Evolutionary conservation across 345 rosid genomes (phyloP), one percentile per base, ranked within the genome.

Genomic region (Brassica nigra): DNA sequence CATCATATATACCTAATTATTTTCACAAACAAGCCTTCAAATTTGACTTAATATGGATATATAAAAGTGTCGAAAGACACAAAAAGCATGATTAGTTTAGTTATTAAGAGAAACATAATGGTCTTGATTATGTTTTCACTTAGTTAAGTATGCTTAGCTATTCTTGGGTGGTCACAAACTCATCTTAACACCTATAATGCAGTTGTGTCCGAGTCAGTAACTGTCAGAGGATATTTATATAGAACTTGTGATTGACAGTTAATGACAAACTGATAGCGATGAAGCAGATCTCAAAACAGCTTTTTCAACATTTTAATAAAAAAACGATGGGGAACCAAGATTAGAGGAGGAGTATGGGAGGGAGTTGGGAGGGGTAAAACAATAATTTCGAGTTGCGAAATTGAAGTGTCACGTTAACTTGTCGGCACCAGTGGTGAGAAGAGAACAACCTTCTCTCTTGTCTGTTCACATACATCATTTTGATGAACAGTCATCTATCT

Each of bases 351-450:
- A 65, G 39, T 6, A n/a, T 16, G 81, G 68, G 23, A 66, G 55
- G 66, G 31, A 28, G 42, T 16, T 18, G 34, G 1, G 76, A 73
- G 78, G 82, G 83, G 83, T 74, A 74, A 74, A 80, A 80, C 6
- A 62, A 73, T 74, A 80, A 80, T 80, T 80, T 68, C 23, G 61
- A 12, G 29, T 16, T 20, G 31, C 2, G 31, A 44, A 44, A 73
- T 55, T 42, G 78, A 74, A 80, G 71, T 80, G 83, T 65, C 83
- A 80, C 78, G 79, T 80, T 80, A 62, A 52, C 65, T 66, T 80
- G 83, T 80, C 83, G 83, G 79, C 75, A 74, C 66, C 18, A 69
- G 83, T 74, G 75, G 75, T 14, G 55, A 74, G 82, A 74, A 74
- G 83, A 68, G 61, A 74, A 74, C 83, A 80, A 39, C 44, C 59